Percentiles rank a stretch among this genome's conserved stretches.
Conservation (phyloP, 225 moss, liverwort and hornwort species). For the Takakia lepidozioides region DNA sequence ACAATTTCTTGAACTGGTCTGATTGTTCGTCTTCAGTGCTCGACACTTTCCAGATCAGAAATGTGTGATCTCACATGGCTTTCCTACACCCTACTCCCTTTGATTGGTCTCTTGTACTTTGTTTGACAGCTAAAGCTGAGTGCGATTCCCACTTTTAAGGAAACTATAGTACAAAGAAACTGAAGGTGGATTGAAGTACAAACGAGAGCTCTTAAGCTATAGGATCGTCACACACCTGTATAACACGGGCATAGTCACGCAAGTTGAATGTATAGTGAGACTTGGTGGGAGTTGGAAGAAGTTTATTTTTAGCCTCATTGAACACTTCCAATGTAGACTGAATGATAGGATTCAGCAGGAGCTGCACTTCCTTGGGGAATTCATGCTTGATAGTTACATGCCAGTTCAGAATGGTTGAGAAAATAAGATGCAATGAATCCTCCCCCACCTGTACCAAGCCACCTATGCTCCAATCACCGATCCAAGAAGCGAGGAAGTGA, state of each 20-base stretch:
- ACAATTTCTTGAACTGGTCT: no score
- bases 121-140: no score
- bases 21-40: no score
- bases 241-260: constrained; percentile 88
- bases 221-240: constrained; percentile 38
- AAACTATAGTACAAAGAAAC: no score
- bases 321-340: constrained; percentile 71
- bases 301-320: constrained; percentile 55
- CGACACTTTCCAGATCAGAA: no score
- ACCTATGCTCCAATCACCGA: no score
- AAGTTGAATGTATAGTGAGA: constrained; percentile 93
- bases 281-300: constrained; percentile 83
- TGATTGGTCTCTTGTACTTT: no score
- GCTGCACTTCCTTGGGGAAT: constrained; percentile 33
- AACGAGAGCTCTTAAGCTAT: neutral
- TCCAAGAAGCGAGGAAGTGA: no score
- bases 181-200: no score
- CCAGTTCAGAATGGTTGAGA: constrained; percentile 87
- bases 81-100: no score
- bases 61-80: no score
- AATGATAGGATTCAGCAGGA: constrained; percentile 45
- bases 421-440: constrained; percentile 69
- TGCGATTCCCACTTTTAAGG: no score
- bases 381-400: constrained; percentile 55
- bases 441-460: constrained; percentile 42